Base-by-base conservation (phyloP, 2,329 filamentous ascomycete species). In the Gaeumannomyces sp. region DNA sequence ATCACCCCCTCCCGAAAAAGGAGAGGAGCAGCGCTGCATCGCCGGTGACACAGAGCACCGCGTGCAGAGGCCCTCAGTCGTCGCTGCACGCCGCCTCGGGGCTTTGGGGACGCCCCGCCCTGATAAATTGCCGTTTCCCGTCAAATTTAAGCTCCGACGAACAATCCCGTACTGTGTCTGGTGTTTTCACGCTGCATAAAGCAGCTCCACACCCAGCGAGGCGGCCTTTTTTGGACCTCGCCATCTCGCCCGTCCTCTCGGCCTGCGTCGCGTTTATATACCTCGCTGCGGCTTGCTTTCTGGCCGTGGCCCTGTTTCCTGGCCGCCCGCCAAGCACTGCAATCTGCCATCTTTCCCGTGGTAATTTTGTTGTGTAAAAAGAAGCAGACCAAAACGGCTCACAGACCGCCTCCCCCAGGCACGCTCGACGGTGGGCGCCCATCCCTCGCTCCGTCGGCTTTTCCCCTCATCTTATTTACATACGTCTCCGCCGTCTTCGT, bases 71-170 rank as follows among this genome's bases (percentile, higher is more conserved):
- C 13, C 8, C n/a, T n/a, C n/a, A n/a, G n/a, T n/a, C n/a, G n/a
- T n/a, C n/a, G n/a, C n/a, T n/a, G 33, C 33, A 8, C 16, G 38
- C 13, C 14, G 38, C 19, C 38, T 45, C 2, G 38, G 14, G 13
- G 38, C 38, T 45, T 45, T 45, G 38, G 45, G 19, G 7, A n/a
- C 22, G 45, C 45, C 22, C 45, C 19, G 45, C 45, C 33, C 45
- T n/a, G 22, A 53, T n/a, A n/a, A 53, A 16, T 53, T 53, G 45
- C 45, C 45, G 45, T 53, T n/a, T 53, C 45, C 45, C 45, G 45
- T 53, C 45, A 53, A 53, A 53, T 53, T 53, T 53, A 53, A 53
- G 45, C 22, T 53, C 45, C 45, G 45, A 53, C 45, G 45, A 53
- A n/a, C 45, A 53, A n/a, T 53, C 10, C 45, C 22, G 45, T 53